phyloP scores from a whole-genome alignment of 441 rosid species.

The Croton setiger region DNA sequence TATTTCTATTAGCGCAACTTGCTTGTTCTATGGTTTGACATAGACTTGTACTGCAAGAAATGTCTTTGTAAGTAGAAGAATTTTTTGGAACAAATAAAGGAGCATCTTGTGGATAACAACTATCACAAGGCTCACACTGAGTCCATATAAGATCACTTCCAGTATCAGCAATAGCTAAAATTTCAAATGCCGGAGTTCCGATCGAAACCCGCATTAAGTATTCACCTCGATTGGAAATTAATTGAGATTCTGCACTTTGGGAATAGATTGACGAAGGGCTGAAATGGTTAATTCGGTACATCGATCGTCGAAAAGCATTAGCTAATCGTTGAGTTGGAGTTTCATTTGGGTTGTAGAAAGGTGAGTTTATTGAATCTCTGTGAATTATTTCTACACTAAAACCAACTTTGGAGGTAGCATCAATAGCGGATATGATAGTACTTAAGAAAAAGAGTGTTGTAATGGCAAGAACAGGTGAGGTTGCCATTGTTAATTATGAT shows the following conservation, averaged over 20 bases:
- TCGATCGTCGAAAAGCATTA: background rate
- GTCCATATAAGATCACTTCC: slow-evolving; percentile 9
- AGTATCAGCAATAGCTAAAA: background rate
- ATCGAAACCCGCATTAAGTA: slow-evolving; percentile 1
- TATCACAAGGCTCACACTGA: slow-evolving; percentile 45
- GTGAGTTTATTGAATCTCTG: background rate
- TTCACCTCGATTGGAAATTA: background rate
- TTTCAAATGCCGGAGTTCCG: background rate
- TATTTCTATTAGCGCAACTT: too few species aligned
- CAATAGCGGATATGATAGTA: background rate
- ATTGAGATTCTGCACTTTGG: background rate
- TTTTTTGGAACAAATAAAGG: slow-evolving; percentile 41
- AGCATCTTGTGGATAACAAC: slow-evolving; percentile 41
- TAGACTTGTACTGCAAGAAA: slow-evolving; percentile 7
- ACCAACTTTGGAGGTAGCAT: background rate
- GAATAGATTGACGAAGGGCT: background rate
- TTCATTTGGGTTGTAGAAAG: background rate
- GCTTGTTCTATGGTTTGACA: background rate
- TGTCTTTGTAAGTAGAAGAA: slow-evolving; percentile 38
- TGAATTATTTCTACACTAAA: background rate
- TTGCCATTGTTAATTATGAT: background rate
- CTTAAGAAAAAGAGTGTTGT: background rate
- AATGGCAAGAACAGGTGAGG: background rate
- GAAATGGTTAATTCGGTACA: background rate
- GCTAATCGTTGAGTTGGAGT: background rate